Conservation (phyloP, 495 filamentous ascomycete species). For the Podospora comata region DNA sequence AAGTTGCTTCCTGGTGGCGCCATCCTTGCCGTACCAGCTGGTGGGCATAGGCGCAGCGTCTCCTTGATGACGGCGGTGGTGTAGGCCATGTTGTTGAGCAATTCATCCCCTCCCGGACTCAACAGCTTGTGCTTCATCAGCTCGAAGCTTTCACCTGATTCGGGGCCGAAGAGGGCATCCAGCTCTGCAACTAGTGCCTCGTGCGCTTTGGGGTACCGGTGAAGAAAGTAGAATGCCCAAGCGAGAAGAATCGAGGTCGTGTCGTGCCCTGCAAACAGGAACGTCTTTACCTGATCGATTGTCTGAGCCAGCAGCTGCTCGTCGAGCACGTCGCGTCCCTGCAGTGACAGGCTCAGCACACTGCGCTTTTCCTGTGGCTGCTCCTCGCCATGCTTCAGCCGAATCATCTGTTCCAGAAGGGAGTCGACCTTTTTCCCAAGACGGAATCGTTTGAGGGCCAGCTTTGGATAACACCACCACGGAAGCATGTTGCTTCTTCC, state of each 20-base stretch:
- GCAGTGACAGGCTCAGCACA: conserved; percentile 35
- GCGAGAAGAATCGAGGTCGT: conserved; percentile 42
- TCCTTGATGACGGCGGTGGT: conserved; percentile 54
- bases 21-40: conserved; percentile 39
- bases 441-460: conserved; percentile 17
- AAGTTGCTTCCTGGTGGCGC: conserved; percentile 32
- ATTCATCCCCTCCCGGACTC: conserved; percentile 38
- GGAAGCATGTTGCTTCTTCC: conserved; percentile 16
- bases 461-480: conserved; percentile 24
- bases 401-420: conserved; percentile 27
- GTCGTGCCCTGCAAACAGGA: conserved; percentile 52
- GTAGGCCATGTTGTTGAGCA: conserved; percentile 44
- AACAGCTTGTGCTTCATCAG: conserved; percentile 26
- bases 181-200: conserved; percentile 45
- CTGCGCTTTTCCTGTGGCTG: conserved; percentile 21
- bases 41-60: conserved; percentile 45
- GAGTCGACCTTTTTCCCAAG: conserved; percentile 23
- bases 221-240: conserved; percentile 48
- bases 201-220: conserved; percentile 41
- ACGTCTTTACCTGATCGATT: conserved; percentile 40
- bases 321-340: conserved; percentile 26
- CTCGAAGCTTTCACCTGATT: conserved; percentile 17
- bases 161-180: conserved; percentile 38
- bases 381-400: conserved; percentile 24
- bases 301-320: conserved; percentile 24